phyloP scores from a whole-genome alignment of 1,284 basidiomycete genomes.

The Phellinidium pouzarii region DNA sequence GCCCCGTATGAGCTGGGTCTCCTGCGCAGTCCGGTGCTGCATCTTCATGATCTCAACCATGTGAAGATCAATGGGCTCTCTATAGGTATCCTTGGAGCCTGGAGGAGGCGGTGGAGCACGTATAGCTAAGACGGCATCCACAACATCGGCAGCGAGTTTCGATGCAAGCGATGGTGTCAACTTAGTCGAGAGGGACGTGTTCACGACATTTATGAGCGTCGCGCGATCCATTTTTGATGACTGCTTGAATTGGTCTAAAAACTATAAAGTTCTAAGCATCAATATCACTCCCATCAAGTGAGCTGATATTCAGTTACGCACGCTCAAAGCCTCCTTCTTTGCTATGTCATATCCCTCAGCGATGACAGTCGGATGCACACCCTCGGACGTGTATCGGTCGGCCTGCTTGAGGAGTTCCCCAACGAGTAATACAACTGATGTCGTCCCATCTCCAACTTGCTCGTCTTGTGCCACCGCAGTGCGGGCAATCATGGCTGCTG shows the following conservation, averaged over 20 bases:
- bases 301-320: slow-evolving; percentile 34
- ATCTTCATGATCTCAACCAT: slow-evolving; percentile 99
- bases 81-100: slow-evolving; percentile 55
- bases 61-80: slow-evolving; percentile 93
- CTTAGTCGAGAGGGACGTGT: slow-evolving; percentile 95
- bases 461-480: slow-evolving; percentile 99
- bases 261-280: slow-evolving; percentile 40
- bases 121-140: slow-evolving; percentile 93
- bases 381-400: slow-evolving; percentile 96
- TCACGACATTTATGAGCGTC: slow-evolving; percentile 87
- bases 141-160: slow-evolving; percentile 87
- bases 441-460: slow-evolving; percentile 98
- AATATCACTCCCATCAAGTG: background rate
- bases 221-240: slow-evolving; percentile 76
- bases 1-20: slow-evolving; percentile 95
- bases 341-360: slow-evolving; percentile 95
- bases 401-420: slow-evolving; percentile 98
- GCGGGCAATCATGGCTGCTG: slow-evolving; percentile 97
- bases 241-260: slow-evolving; percentile 88
- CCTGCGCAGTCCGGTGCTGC: slow-evolving; percentile 97
- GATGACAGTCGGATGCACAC: slow-evolving; percentile 96
- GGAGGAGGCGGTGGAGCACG: slow-evolving; percentile 57
- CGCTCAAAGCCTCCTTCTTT: slow-evolving; percentile 88
- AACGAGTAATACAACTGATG: slow-evolving; percentile 93
- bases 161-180: slow-evolving; percentile 79